Evolutionary conservation across 2,329 filamentous ascomycete species (phyloP).

Genomic region (Fonsecaea erecta): DNA sequence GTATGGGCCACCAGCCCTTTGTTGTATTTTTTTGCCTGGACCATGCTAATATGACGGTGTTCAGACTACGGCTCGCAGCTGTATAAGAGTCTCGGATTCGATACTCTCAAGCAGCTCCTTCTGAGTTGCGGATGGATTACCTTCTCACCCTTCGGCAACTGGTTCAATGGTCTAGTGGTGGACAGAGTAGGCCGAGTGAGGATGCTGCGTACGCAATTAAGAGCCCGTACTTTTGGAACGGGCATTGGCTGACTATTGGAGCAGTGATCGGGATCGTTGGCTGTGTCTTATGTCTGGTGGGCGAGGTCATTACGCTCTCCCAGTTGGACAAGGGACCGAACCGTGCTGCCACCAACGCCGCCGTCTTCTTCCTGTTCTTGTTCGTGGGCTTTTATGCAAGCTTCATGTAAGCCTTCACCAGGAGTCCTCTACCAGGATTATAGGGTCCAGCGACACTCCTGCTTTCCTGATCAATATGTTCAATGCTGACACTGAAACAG

Average conservation of each 20-base stretch:
- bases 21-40: not conserved
- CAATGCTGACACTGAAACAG: conserved; percentile 50
- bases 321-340: conserved; percentile 51
- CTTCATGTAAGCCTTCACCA: not conserved
- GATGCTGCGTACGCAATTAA: conserved; percentile 29
- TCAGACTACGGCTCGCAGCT: conserved; percentile 25
- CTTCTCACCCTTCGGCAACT: conserved; percentile 18
- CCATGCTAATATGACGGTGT: not conserved
- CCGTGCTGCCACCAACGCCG: conserved; percentile 53
- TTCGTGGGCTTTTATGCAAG: conserved; percentile 48
- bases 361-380: conserved; percentile 48
- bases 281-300: conserved; percentile 41
- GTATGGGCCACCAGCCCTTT: not conserved
- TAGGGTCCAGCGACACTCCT: not conserved
- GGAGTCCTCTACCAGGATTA: not conserved
- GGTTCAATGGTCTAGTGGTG: conserved; percentile 42
- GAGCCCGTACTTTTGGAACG: not conserved
- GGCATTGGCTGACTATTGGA: conserved; percentile 6
- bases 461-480: not conserved
- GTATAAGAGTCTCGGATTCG: conserved; percentile 22
- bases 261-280: conserved; percentile 43
- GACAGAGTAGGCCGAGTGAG: conserved; percentile 44
- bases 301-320: conserved; percentile 51
- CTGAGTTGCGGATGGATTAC: conserved; percentile 21
- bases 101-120: conserved; percentile 17